Percentiles rank a stretch among this genome's conserved stretches.
Conservation (phyloP, 2,329 filamentous ascomycete species). For the Colletotrichum kahawae region DNA sequence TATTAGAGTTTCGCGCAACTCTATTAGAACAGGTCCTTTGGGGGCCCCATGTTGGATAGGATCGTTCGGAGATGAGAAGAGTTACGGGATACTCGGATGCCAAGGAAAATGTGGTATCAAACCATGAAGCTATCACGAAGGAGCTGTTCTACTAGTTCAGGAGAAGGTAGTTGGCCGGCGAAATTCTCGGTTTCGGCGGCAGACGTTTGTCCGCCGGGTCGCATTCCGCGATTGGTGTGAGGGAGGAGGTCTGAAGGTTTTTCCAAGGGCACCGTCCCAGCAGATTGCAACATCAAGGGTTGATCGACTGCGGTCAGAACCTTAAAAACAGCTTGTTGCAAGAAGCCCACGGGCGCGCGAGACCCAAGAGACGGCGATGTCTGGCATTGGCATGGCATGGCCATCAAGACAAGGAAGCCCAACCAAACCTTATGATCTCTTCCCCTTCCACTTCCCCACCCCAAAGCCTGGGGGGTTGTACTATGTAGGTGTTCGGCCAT, state of each 20-base stretch:
- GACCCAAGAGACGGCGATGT: background rate
- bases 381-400: background rate
- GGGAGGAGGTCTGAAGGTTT: background rate
- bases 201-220: background rate
- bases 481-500: background rate
- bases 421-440: background rate
- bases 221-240: background rate
- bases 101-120: background rate
- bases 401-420: background rate
- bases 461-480: background rate
- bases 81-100: background rate
- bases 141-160: background rate
- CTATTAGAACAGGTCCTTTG: background rate
- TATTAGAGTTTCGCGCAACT: background rate
- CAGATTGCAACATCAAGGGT: background rate
- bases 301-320: background rate
- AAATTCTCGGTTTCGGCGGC: background rate
- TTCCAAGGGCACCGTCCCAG: background rate
- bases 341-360: background rate
- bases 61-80: background rate
- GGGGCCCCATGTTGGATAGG: background rate
- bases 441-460: background rate
- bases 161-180: background rate
- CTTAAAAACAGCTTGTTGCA: background rate
- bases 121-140: background rate